Percentiles rank a stretch among this genome's conserved stretches.
Evolutionary conservation across 495 filamentous ascomycete species (phyloP).

Genomic region (Haplographium delicatum): DNA sequence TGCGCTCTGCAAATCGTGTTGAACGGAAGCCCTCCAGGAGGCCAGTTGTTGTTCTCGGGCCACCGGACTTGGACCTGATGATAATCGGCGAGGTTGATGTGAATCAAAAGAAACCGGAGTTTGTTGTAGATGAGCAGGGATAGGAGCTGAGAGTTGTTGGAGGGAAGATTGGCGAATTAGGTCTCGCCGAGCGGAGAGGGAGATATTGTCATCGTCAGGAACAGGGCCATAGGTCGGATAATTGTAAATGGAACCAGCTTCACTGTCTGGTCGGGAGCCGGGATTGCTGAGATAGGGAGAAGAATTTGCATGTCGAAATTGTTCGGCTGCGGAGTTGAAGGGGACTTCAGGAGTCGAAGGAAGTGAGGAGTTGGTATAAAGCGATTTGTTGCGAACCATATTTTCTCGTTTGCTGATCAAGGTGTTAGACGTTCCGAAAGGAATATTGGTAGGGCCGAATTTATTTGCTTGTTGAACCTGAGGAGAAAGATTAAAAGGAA

Average conservation of each 20-base stretch:
- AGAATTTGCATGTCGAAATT: slow-evolving; percentile 1
- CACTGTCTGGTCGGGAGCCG: slow-evolving; percentile 11
- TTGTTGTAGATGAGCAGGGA: slow-evolving; percentile 24
- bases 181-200: slow-evolving; percentile 63
- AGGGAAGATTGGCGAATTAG: slow-evolving; percentile 43
- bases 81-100: slow-evolving; percentile 49
- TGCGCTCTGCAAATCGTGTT: slow-evolving; percentile 48
- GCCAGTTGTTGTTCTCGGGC: slow-evolving; percentile 59
- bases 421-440: slow-evolving; percentile 37
- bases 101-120: slow-evolving; percentile 43
- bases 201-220: slow-evolving; percentile 60
- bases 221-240: slow-evolving; percentile 7
- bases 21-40: slow-evolving; percentile 70
- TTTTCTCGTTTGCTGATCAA: slow-evolving; percentile 58
- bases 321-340: neutral
- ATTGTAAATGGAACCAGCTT: slow-evolving; percentile 22
- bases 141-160: slow-evolving; percentile 13
- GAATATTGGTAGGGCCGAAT: slow-evolving; percentile 14
- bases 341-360: slow-evolving; percentile 27
- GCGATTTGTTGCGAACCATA: slow-evolving; percentile 48
- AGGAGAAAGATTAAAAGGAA: slow-evolving; percentile 19
- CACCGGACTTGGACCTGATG: slow-evolving; percentile 32
- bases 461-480: slow-evolving; percentile 16
- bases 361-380: slow-evolving; percentile 13
- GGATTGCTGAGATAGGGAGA: slow-evolving; percentile 7